These are phyloP conservation scores for Pleurotus ostreatus DNA, from an alignment of 768 basidiomycete genomes.

Conservation along the genomic window DNA sequence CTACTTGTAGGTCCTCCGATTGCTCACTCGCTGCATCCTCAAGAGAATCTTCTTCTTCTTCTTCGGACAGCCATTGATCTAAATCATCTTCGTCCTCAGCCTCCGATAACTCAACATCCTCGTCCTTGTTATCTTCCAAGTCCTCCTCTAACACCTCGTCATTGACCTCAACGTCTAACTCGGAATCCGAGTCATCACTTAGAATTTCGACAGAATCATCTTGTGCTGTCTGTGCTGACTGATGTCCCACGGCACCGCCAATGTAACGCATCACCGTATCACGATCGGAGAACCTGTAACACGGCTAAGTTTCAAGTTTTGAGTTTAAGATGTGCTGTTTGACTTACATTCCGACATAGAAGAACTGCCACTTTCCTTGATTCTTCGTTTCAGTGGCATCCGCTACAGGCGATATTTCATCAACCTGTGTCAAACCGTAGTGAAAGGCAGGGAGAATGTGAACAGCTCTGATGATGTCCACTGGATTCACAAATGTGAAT, in stretches of 20 bases:
- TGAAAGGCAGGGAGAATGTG: constrained; percentile 25
- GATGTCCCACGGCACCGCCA: constrained; percentile 23
- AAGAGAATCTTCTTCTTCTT: too few species aligned
- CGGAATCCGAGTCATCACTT: too few species aligned
- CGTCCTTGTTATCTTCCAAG: neutral
- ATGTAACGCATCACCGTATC: constrained; percentile 22
- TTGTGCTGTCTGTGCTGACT: neutral
- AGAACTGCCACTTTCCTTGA: constrained; percentile 1
- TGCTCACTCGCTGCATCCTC: too few species aligned
- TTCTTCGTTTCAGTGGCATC: neutral
- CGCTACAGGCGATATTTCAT: neutral
- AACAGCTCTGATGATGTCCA: constrained; percentile 17
- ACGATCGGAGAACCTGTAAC: constrained; percentile 18
- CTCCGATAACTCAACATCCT: neutral
- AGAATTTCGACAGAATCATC: neutral
- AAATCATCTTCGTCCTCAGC: neutral
- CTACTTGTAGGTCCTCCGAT: too few species aligned
- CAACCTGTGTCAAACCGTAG: constrained; percentile 10
- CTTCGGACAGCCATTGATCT: too few species aligned
- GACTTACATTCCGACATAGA: constrained; percentile 5
- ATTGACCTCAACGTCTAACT: too few species aligned
- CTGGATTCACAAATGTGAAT: constrained; percentile 27
- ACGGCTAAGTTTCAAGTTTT: neutral
- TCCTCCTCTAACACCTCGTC: neutral
- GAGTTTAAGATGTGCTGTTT: neutral